Base-by-base conservation (phyloP, 495 filamentous ascomycete genomes). In the Talaromyces borbonicus region DNA sequence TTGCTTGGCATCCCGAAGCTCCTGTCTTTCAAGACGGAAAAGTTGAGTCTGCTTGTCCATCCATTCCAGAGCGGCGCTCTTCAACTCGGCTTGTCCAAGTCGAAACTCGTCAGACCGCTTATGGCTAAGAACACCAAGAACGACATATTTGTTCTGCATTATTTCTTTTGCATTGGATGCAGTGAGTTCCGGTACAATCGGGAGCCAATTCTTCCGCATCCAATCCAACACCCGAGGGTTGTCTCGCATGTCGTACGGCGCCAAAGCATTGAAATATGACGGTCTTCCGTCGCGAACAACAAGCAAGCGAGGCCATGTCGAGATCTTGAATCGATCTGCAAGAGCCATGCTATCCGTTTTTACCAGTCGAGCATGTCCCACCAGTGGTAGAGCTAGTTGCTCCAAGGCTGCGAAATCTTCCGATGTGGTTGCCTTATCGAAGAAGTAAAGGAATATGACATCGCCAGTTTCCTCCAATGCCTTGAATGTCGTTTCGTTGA, bases 161-260 rank as follows among this genome's bases (percentile, higher is more conserved):
- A 98, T 85, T 62, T 97, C 87, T 39, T 79, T 77, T 0, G 92
- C 87, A 59, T 98, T 98, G 18, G 83, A 79, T 18, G 85, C 87
- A 0, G 86, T 94, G 20, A 98, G 77, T 58, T 98, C 92, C 2
- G 92, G 92, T 14, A 98, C 87, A 45, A 98, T 90, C n/a, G 92
- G 92, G 25, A 95, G 74, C 93, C 93, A 98, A 18, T 94, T 87
- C 15, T 79, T 84, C 50, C 83, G 83, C 90, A 97, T 96, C 92
- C 92, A 98, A 47, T 70, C 71, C 2, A 95, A 74, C 14, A 98
- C 75, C 56, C 81, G 73, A 24, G 79, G 73, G 49, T 81, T 81
- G 51, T 97, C 88, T 36, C 92, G 79, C 85, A 95, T 95, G 46
- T 94, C 86, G 51, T 80, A 76, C 1, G 92, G 92, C 1, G 84